These are phyloP conservation scores for Cephaloascus fragrans DNA, from an alignment of 805 yeast species.

Conservation along the genomic window DNA sequence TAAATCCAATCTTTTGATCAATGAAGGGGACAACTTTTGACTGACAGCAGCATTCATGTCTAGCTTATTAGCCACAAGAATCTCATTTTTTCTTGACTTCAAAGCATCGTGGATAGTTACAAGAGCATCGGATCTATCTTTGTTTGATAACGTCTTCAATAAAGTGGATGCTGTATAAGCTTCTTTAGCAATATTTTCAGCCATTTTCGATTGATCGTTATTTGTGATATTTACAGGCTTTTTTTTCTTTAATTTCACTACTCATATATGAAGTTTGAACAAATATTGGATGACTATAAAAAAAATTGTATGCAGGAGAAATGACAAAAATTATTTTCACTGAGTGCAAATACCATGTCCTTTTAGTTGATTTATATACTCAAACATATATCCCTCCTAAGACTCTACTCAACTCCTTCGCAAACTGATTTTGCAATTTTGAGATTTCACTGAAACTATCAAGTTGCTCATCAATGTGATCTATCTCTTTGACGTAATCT, in stretches of 20 bases:
- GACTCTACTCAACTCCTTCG: background rate
- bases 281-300: no score
- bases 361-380: no score
- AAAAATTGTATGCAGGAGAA: no score
- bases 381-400: background rate
- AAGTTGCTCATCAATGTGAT: background rate
- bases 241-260: no score
- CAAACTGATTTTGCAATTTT: background rate
- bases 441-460: background rate
- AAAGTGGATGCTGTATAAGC: constrained; percentile 81
- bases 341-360: no score
- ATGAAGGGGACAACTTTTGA: constrained; percentile 55
- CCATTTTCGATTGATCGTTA: constrained; percentile 30
- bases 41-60: constrained; percentile 66
- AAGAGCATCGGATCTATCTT: constrained; percentile 65
- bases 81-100: constrained; percentile 43
- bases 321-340: no score
- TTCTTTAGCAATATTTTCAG: constrained; percentile 67
- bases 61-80: constrained; percentile 60
- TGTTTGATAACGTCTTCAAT: constrained; percentile 68
- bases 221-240: no score
- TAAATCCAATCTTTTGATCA: constrained; percentile 79
- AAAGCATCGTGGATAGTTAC: constrained; percentile 65
- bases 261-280: no score
- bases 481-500: background rate